Evolutionary conservation across 306 rosid genomes (phyloP), one percentile per base, ranked within the genome.

Genomic region (Sophora flavescens): DNA sequence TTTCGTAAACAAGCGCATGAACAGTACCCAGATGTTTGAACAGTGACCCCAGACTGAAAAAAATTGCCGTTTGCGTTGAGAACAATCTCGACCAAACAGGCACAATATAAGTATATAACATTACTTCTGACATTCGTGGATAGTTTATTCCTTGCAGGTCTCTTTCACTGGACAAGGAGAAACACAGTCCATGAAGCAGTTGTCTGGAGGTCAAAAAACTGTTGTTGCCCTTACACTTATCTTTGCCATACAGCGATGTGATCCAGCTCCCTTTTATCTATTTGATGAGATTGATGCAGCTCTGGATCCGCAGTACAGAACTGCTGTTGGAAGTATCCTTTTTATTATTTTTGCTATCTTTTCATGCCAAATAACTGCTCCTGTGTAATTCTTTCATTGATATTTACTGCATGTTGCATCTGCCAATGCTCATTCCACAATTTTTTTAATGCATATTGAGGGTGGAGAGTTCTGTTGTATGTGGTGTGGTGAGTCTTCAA

Each of bases 241-340:
- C 81, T 95, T 95, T 77, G 99, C 99, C 70, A 92, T 95, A 68
- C 99, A 95, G 85, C 91, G 96, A 90, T 95, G 99, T 77, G 99
- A 95, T 88, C 99, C 97, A 14, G 99, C 99, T 26, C 99, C 99
- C 12, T 95, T 95, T 84, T 95, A 95, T 85, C 93, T 95, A 56
- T 95, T 95, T 70, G 99, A 95, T 75, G 99, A 95, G 87, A 95
- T 92, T 44, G 99, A 95, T 77, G 97, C 97, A 30, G 99, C 99
- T 15, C 84, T 95, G 87, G 99, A 95, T 87, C 99, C 99, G 58
- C 97, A 92, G 72, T 92, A 95, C 91, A 82, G 99, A 82, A 92
- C 97, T 22, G 97, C 99, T 22, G 99, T 95, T 41, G 99, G 99
- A 76, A 90, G 99, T 92, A 95, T 92, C 99, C 97, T 66, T 81